A percentile compares a stretch with the other conserved stretches of the same genome.
These are phyloP conservation scores for Hypericum perforatum DNA, from an alignment of 345 rosid species.

Conservation along the genomic window DNA sequence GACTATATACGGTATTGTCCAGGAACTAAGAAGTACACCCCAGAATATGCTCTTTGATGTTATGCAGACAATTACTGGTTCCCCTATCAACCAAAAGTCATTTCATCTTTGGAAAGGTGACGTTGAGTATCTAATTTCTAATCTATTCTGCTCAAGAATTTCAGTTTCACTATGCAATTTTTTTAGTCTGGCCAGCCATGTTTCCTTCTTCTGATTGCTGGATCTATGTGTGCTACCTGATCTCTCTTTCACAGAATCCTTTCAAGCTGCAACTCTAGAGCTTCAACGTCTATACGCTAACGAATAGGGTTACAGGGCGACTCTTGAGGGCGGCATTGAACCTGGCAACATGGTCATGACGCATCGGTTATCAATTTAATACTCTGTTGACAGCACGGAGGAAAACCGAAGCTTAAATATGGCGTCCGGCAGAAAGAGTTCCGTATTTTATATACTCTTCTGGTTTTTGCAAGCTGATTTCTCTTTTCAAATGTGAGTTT, in stretches of 20 bases:
- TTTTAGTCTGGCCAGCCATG: background rate
- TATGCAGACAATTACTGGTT: constrained; percentile 46
- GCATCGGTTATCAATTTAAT: no score
- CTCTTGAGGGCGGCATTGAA: no score
- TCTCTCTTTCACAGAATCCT: constrained; percentile 28
- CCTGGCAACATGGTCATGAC: no score
- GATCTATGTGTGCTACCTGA: background rate
- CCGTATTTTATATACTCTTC: no score
- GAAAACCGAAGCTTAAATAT: no score
- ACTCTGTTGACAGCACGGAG: no score
- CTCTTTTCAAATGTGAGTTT: no score
- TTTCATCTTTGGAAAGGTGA: constrained; percentile 55
- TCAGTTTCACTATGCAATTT: no score
- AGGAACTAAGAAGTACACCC: constrained; percentile 52
- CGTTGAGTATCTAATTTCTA: background rate
- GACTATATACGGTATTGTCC: constrained; percentile 49
- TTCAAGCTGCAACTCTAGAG: constrained; percentile 45
- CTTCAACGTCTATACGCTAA: constrained; percentile 53
- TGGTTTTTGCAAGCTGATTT: no score
- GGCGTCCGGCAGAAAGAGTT: no score
- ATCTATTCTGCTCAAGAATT: no score
- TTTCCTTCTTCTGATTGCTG: background rate
- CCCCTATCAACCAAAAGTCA: constrained; percentile 45
- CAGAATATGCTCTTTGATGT: constrained; percentile 44
- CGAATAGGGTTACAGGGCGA: constrained; percentile 14